These are phyloP conservation scores for Lophium mytilinum DNA, from an alignment of 495 filamentous ascomycete genomes.

Conservation along the genomic window DNA sequence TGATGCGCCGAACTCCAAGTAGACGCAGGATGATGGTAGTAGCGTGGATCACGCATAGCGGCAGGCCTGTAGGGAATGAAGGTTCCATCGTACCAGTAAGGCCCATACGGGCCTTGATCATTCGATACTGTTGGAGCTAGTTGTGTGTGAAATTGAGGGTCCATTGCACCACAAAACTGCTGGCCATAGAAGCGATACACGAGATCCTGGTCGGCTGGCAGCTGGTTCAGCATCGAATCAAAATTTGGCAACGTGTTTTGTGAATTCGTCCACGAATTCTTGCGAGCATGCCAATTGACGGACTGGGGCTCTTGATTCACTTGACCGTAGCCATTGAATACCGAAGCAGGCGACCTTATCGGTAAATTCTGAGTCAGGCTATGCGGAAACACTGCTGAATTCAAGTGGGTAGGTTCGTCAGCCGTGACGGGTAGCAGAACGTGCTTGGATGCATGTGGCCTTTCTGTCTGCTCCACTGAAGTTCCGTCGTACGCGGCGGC, in stretches of 20 bases:
- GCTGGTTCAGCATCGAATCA: constrained; percentile 37
- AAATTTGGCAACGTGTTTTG: constrained; percentile 26
- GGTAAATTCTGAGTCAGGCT: constrained; percentile 13
- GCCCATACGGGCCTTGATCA: constrained; percentile 61
- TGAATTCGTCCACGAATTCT: constrained; percentile 11
- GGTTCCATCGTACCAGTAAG: constrained; percentile 70
- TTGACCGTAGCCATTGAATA: background rate
- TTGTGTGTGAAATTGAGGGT: constrained; percentile 61
- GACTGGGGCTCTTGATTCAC: constrained; percentile 2
- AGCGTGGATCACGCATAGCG: constrained; percentile 54
- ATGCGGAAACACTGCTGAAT: constrained; percentile 13
- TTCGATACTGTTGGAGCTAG: constrained; percentile 67
- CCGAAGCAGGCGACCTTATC: constrained; percentile 10
- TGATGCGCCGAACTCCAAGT: constrained; percentile 14
- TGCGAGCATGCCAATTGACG: constrained; percentile 14
- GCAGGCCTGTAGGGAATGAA: constrained; percentile 68
- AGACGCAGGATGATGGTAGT: constrained; percentile 23
- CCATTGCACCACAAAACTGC: constrained; percentile 58
- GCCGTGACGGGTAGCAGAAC: constrained; percentile 63
- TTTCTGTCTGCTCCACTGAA: constrained; percentile 61
- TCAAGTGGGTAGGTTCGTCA: background rate
- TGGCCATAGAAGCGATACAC: constrained; percentile 26
- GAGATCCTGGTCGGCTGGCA: constrained; percentile 23
- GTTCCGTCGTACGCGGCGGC: constrained; percentile 92
- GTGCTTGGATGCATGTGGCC: constrained; percentile 77